These are phyloP conservation scores for Trichoderma sp. DNA, from an alignment of 2,329 filamentous ascomycete species.

Conservation along the genomic window DNA sequence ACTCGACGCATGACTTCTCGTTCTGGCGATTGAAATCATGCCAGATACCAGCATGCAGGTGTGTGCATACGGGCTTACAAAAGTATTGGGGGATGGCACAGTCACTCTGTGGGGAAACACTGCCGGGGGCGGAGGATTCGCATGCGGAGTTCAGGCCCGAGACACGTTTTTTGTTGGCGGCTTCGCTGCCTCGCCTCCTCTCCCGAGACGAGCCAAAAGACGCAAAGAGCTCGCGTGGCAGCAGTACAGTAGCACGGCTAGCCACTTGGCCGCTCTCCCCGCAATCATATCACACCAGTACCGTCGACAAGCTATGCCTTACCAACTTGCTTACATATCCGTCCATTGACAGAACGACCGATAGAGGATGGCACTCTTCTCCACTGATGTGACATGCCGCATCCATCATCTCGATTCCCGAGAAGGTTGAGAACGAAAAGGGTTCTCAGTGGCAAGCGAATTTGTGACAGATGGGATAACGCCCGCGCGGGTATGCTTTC, in stretches of 20 bases:
- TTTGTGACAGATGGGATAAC: neutral
- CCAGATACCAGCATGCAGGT: conserved; percentile 15
- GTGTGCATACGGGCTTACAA: neutral
- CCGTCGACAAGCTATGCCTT: neutral
- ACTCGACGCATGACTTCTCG: conserved; percentile 3
- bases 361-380: neutral
- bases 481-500: neutral
- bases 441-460: neutral
- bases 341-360: neutral
- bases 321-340: neutral
- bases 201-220: neutral
- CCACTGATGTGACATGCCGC: neutral
- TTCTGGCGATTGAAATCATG: conserved; percentile 16
- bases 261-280: neutral
- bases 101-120: neutral
- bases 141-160: neutral
- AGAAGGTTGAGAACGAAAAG: neutral
- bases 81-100: neutral
- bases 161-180: neutral
- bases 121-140: neutral
- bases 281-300: neutral
- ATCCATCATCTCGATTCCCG: neutral
- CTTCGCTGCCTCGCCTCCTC: neutral
- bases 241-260: neutral
- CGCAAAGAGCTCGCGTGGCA: conserved; percentile 1